Evolutionary conservation across 805 yeast genomes (phyloP).

Genomic region (Cyberlindnera euphorbiae): DNA sequence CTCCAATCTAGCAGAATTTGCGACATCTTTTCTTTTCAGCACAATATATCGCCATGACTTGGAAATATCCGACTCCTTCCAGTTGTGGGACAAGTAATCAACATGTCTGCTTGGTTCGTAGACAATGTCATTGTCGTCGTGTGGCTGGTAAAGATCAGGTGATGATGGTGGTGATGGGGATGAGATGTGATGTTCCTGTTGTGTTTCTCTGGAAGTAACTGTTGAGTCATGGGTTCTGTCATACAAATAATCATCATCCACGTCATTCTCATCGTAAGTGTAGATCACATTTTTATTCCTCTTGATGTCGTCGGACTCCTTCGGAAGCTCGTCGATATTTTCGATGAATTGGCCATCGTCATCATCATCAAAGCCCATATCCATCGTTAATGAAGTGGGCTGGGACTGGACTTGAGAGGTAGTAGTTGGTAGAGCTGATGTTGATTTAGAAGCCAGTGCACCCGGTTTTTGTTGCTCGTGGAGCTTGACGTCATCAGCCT

Average conservation of each 20-base stretch:
- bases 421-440: background rate
- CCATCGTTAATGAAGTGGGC: background rate
- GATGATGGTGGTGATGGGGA: conserved; percentile 34
- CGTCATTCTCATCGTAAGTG: conserved; percentile 16
- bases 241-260: conserved; percentile 14
- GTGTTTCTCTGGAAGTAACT: conserved; percentile 9
- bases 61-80: conserved; percentile 93
- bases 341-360: conserved; percentile 21
- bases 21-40: conserved; percentile 74
- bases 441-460: background rate
- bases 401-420: background rate
- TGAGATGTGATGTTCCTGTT: conserved; percentile 39
- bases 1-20: conserved; percentile 74
- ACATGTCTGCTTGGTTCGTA: conserved; percentile 87
- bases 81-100: conserved; percentile 89
- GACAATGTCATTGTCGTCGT: conserved; percentile 78
- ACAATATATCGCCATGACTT: conserved; percentile 95
- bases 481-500: conserved; percentile 22
- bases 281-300: conserved; percentile 16
- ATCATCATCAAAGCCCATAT: conserved; percentile 9
- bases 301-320: conserved; percentile 2
- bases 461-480: conserved; percentile 1
- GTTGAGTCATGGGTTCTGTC: conserved; percentile 14
- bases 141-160: conserved; percentile 30
- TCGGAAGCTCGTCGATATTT: conserved; percentile 16